Conservation (phyloP, 2,329 filamentous ascomycete species). For the Graphilbum fragrans region DNA sequence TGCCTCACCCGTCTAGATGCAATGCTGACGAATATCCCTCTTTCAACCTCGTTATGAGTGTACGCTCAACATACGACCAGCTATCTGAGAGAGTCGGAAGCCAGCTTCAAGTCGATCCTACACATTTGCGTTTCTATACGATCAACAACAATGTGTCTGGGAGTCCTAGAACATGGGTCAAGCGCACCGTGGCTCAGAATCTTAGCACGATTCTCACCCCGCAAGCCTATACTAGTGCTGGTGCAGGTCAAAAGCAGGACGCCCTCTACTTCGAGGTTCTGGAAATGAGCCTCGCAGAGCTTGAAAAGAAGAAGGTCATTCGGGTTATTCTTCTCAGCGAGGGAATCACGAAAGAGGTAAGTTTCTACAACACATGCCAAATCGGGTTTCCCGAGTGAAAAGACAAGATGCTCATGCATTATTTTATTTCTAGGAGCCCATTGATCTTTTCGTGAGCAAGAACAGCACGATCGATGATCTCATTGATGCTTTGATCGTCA, state of each 20-base stretch:
- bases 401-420: slow-evolving; percentile 7
- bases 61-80: slow-evolving; percentile 82
- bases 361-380: slow-evolving; percentile 17
- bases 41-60: slow-evolving; percentile 70
- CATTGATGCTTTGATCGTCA: slow-evolving; percentile 63
- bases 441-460: slow-evolving; percentile 79
- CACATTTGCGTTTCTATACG: slow-evolving; percentile 84
- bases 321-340: slow-evolving; percentile 79
- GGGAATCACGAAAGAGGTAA: slow-evolving; percentile 79
- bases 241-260: slow-evolving; percentile 59
- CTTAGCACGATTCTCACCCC: slow-evolving; percentile 68
- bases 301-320: slow-evolving; percentile 83
- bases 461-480: slow-evolving; percentile 72
- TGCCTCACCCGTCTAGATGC: slow-evolving; percentile 48
- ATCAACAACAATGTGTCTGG: slow-evolving; percentile 59
- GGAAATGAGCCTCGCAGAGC: slow-evolving; percentile 85
- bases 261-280: slow-evolving; percentile 84
- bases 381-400: too few species aligned
- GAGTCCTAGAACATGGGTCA: slow-evolving; percentile 67
- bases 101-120: slow-evolving; percentile 63
- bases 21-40: slow-evolving; percentile 45
- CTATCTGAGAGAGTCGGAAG: slow-evolving; percentile 75
- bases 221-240: slow-evolving; percentile 58
- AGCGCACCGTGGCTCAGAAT: slow-evolving; percentile 58
- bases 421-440: slow-evolving; percentile 50